Evolutionary conservation across 139 green algal genomes (phyloP), one percentile per base, ranked within the genome.

Genomic region (Astrephomene gubernaculifera): DNA sequence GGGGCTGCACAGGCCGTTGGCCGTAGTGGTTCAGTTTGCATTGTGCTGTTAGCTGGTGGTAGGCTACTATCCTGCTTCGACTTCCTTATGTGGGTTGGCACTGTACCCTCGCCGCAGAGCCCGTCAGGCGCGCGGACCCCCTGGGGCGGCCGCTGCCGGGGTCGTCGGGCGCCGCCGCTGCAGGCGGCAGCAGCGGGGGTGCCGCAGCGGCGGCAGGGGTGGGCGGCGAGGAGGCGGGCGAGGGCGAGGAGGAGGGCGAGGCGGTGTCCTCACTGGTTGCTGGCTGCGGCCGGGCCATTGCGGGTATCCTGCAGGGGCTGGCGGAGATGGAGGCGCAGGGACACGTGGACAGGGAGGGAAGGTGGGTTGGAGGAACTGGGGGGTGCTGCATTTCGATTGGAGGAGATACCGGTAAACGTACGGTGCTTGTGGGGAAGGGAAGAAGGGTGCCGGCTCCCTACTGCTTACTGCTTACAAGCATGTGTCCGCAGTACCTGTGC

Each of bases 271-370:
- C 79, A 27, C 35, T 86, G 49, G 45, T 86, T 65, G 54, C 35
- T 25, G 36, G 57, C 7, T 86, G 79, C 65, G 78, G 79, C 45
- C 45, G 79, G 4, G 79, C 79, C 24, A 86, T 86, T 27, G 79
- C 65, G n/a, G 61, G 65, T 35, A 86, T 86, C 45, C 79, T 86
- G 65, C 79, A 72, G 1, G 49, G 65, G 3, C 45, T 86, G 79
- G 79, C 79, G 24, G 65, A 76, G 79, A 76, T 86, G 65, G 79
- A 86, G 67, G 65, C 79, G 35, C 79, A 86, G 49, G 65, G 79
- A 9, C 70, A 82, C 49, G 29, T 87, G n/a, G 52, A 71, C 38
- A 8, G 19, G 31, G 68, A 73, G 38, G 63, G 44, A 6, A 67
- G 82, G 71, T 87, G 71, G 19, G 78, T 41, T 27, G 5, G 22